Evolutionary conservation across 1,284 basidiomycete genomes (phyloP), one percentile per base, ranked within the genome.

Genomic region (Ustilago nuda): DNA sequence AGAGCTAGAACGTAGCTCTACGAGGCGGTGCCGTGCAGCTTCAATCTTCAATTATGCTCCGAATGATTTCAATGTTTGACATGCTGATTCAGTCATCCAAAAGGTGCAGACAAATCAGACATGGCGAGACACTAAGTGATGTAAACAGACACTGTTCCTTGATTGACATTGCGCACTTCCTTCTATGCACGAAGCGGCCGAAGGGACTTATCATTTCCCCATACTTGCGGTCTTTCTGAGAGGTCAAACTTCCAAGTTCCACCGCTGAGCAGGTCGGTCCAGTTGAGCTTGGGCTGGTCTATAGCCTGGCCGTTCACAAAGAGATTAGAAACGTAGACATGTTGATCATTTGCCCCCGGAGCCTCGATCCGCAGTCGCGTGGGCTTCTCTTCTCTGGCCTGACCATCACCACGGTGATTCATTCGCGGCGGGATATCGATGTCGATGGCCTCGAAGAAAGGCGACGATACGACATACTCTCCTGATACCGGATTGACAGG

Each of bases 391-490:
- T 36, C 48, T 12, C 13, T 36, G 4, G 15, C 41, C 39, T 3
- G 32, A 27, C 33, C 43, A 17, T 50, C 12, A 6, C 30, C 23
- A 7, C n/a, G 15, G 6, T 57, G 7, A 8, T 3, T 36, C 23
- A 33, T 33, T 0, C 72, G 45, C 6, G 66, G 32, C 4, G 91
- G 91, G 1, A 93, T 85, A 36, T 88, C 79, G 54, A 93, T 87
- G 0, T 88, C 89, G 36, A 92, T 87, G 54, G 87, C 87, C 80
- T 93, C 90, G 79, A 92, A 93, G 84, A 93, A 91, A 0, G 91
- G 91, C 89, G 91, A 90, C 50, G 93, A 88, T 60, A 93, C 88
- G 68, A 93, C 93, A 77, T 90, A 89, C 35, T 68, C 61, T 30
- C 70, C 77, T 12, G 64, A 68, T 0, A 72, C 65, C 3, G 8